Base-by-base conservation (phyloP, 768 basidiomycete species). In the Tubosaeta sp. region DNA sequence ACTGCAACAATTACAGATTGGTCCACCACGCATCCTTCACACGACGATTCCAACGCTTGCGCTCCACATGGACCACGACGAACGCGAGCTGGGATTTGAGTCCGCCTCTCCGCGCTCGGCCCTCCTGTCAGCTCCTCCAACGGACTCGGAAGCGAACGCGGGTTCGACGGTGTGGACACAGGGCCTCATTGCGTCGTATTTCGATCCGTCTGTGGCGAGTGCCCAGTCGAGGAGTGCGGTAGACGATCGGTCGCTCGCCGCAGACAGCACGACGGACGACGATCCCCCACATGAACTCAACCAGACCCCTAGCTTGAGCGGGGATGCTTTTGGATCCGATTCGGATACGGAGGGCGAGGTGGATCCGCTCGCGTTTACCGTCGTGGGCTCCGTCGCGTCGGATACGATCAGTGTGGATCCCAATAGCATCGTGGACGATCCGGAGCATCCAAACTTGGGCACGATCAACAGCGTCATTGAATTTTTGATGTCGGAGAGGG, bases 401-500 rank as follows among this genome's bases (percentile, higher is more conserved):
- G 65, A 63, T 35, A 62, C 33, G 25, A 65, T 51, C 3, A 46
- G 59, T 26, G 54, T 59, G 3, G 71, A 72, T 25, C 57, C 64
- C 7, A 67, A 69, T 25, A 55, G 22, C 3, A 22, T 14, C 1
- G 45, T 59, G 32, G 41, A 52, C 44, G 73, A 75, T 19, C 46
- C 63, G 14, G 73, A 72, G 26, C 75, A 80, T 43, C 88, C 89
- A 0, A 88, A 85, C 3, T 69, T 91, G 13, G 89, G 89, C 0
- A 79, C 80, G 48, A 76, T 91, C 14, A 86, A 86, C 52, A 82
- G 83, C 53, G 86, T 85, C 0, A 74, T 91, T 13, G 80, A 78
- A n/a, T 91, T 89, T 54, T 75, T 90, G 46, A 85, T 84, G 39
- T 81, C 80, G 10, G 88, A 91, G 64, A 75, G 86, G 50, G 81